phyloP scores from a whole-genome alignment of 2,329 filamentous ascomycete genomes.

The Clonostachys sp. region DNA sequence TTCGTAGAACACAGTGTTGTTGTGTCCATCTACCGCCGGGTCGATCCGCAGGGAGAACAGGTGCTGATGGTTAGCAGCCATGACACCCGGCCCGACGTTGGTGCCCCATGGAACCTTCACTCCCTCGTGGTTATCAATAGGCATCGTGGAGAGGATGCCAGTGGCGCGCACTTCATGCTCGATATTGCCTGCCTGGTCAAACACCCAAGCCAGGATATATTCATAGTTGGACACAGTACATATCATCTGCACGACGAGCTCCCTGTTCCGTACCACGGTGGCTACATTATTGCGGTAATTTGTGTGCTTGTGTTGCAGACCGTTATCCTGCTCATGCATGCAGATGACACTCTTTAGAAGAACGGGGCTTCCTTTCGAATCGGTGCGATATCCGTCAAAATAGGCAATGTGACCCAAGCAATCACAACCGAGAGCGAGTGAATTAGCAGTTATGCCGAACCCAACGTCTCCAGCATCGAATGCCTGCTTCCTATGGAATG shows the following conservation, averaged over 20 bases:
- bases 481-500: conserved; percentile 65
- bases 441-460: conserved; percentile 63
- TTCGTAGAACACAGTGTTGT: conserved; percentile 35
- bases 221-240: conserved; percentile 69
- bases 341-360: conserved; percentile 57
- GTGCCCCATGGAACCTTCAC: conserved; percentile 50
- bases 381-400: conserved; percentile 52
- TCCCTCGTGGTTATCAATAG: conserved; percentile 49
- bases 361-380: conserved; percentile 45
- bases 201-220: conserved; percentile 48
- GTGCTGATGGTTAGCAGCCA: conserved; percentile 69
- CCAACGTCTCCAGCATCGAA: conserved; percentile 71
- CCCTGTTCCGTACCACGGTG: conserved; percentile 54
- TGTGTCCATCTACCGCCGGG: conserved; percentile 49
- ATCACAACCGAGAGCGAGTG: conserved; percentile 64
- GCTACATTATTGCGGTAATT: conserved; percentile 62
- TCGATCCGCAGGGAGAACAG: conserved; percentile 63
- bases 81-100: conserved; percentile 57
- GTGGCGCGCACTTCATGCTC: conserved; percentile 61
- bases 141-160: conserved; percentile 57
- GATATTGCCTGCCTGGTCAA: conserved; percentile 59
- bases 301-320: conserved; percentile 68
- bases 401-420: conserved; percentile 65
- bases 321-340: conserved; percentile 67
- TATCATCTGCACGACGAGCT: conserved; percentile 65